Conservation (phyloP, 2,329 filamentous ascomycete genomes). For the Hymenoscyphus scutula region DNA sequence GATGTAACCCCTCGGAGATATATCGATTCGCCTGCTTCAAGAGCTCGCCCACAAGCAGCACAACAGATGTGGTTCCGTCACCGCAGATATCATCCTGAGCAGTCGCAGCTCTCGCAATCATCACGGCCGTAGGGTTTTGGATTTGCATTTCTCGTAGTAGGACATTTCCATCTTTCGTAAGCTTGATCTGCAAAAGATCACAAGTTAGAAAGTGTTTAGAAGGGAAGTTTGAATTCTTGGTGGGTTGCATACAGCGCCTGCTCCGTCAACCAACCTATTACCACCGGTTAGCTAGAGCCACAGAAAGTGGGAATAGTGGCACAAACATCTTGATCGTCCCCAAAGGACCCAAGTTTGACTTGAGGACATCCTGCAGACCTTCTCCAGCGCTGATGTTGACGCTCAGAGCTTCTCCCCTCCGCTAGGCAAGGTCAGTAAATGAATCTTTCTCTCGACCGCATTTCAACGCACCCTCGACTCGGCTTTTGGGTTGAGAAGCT, state of each 20-base stretch:
- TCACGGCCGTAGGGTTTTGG: slow-evolving; percentile 94
- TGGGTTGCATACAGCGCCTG: slow-evolving; percentile 56
- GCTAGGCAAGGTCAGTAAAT: slow-evolving; percentile 51
- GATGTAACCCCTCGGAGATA: slow-evolving; percentile 95
- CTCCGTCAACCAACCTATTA: slow-evolving; percentile 64
- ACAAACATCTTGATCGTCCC: slow-evolving; percentile 92
- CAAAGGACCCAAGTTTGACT: slow-evolving; percentile 90
- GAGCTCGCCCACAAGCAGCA: slow-evolving; percentile 91
- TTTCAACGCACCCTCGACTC: slow-evolving; percentile 78
- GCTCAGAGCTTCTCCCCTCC: slow-evolving; percentile 91
- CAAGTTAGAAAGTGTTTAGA: slow-evolving; percentile 20
- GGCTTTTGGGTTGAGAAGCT: slow-evolving; percentile 97
- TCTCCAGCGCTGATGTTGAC: slow-evolving; percentile 98
- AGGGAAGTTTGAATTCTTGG: slow-evolving; percentile 19
- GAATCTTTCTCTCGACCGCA: slow-evolving; percentile 22
- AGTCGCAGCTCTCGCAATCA: slow-evolving; percentile 80
- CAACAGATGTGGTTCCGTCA: slow-evolving; percentile 95
- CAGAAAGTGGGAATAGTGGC: background rate
- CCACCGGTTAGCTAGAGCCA: slow-evolving; percentile 26
- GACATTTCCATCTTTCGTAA: slow-evolving; percentile 98
- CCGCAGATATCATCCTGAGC: slow-evolving; percentile 98
- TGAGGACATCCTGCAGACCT: slow-evolving; percentile 88
- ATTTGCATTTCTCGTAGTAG: slow-evolving; percentile 81
- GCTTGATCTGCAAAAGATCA: slow-evolving; percentile 69
- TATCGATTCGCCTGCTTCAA: slow-evolving; percentile 96